These are phyloP conservation scores for Przewalskia tangutica DNA, from an alignment of 257 asterid species.

Conservation along the genomic window DNA sequence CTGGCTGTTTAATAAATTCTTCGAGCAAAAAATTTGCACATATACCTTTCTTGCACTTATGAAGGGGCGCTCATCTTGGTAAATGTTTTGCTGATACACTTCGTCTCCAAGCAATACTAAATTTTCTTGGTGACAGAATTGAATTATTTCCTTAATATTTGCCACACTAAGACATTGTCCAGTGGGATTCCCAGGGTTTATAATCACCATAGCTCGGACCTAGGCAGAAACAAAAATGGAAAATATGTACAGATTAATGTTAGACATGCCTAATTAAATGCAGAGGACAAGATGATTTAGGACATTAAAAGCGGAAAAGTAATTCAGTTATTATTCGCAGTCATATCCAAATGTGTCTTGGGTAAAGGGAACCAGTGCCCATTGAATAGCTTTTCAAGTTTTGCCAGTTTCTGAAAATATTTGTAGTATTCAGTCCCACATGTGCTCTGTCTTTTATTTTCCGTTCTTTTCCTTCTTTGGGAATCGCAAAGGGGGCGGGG, in stretches of 20 bases:
- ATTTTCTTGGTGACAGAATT: conserved; percentile 75
- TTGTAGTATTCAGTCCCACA: background rate
- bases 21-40: background rate
- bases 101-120: conserved; percentile 86
- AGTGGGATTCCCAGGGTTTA: conserved; percentile 96
- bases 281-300: background rate
- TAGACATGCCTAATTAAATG: background rate
- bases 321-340: background rate
- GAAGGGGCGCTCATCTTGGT: conserved; percentile 97
- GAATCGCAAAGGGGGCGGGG: background rate
- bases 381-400: background rate
- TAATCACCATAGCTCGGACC: conserved; percentile 99
- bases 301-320: background rate
- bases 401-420: background rate
- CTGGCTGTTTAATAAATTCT: background rate
- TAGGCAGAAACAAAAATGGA: conserved; percentile 16
- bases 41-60: conserved; percentile 81
- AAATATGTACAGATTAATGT: background rate
- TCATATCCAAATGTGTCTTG: background rate
- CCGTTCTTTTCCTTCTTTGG: background rate
- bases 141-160: conserved; percentile 54
- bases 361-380: background rate
- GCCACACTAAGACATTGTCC: conserved; percentile 93
- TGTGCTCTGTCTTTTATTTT: background rate
- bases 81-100: conserved; percentile 95